Conservation (phyloP, 768 basidiomycete genomes). For the Boletus barrowsii region DNA sequence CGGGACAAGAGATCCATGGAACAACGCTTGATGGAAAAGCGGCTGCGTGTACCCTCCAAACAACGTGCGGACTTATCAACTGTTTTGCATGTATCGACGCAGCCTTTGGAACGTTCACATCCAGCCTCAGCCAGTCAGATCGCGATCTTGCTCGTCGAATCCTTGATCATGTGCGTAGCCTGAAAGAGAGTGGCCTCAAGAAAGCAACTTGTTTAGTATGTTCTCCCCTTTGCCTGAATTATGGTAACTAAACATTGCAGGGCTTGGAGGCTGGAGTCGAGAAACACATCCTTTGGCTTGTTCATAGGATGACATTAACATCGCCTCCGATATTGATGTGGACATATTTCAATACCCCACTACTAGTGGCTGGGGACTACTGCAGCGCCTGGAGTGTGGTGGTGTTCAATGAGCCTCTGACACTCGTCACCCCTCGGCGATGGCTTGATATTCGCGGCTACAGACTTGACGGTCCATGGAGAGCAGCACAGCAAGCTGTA, state of each 20-base stretch:
- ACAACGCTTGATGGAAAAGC: constrained; percentile 37
- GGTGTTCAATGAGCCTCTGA: constrained; percentile 43
- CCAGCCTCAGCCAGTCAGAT: constrained; percentile 22
- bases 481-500: constrained; percentile 66
- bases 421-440: constrained; percentile 60
- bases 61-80: constrained; percentile 29
- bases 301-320: constrained; percentile 43
- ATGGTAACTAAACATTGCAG: constrained; percentile 11
- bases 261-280: constrained; percentile 11
- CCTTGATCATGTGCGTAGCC: constrained; percentile 13
- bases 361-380: constrained; percentile 55
- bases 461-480: constrained; percentile 63
- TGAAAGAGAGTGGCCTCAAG: constrained; percentile 24
- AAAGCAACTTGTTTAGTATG: constrained; percentile 34
- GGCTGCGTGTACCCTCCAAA: constrained; percentile 46
- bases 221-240: not conserved
- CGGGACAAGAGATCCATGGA: constrained; percentile 38
- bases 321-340: constrained; percentile 60
- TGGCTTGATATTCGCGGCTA: constrained; percentile 74
- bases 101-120: constrained; percentile 18
- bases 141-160: constrained; percentile 15
- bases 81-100: constrained; percentile 31
- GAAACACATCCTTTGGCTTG: constrained; percentile 30
- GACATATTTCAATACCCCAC: constrained; percentile 57
- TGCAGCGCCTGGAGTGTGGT: constrained; percentile 55